Conservation (phyloP, 208 protist species). For the Leishmania tropica region DNA sequence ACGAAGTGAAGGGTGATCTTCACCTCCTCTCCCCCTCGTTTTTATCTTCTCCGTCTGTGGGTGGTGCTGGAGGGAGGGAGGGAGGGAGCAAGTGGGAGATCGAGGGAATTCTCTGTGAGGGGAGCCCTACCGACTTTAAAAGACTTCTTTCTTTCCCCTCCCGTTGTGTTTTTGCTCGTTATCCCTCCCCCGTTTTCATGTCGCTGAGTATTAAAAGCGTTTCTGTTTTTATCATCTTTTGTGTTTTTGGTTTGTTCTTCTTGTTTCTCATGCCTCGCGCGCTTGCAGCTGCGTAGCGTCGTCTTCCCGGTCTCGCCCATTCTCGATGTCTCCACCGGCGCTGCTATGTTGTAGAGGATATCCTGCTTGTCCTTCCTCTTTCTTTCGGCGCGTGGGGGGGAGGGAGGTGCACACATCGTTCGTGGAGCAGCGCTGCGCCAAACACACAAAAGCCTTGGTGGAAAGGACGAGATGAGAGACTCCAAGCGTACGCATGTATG, state of each 20-base stretch:
- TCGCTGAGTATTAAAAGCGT: background rate
- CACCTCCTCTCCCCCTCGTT: background rate
- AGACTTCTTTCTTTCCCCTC: background rate
- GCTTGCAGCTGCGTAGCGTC: background rate
- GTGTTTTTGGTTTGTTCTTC: background rate
- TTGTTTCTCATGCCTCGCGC: background rate
- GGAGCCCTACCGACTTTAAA: background rate
- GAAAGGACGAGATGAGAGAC: background rate
- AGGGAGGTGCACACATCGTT: background rate
- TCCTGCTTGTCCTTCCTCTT: background rate
- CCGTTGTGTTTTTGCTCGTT: background rate
- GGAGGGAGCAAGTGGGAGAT: background rate
- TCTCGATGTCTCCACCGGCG: background rate
- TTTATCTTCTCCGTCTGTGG: background rate
- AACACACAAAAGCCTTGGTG: background rate
- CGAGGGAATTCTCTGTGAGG: background rate
- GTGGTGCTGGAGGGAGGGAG: background rate
- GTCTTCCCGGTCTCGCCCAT: background rate
- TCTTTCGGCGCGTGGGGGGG: background rate
- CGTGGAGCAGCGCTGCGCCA: background rate
- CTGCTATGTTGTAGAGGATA: background rate
- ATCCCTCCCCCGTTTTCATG: background rate
- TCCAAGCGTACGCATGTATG: background rate
- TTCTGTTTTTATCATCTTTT: background rate
- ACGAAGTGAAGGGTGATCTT: background rate